A percentile compares a stretch with the other conserved stretches of the same genome.
These are phyloP conservation scores for Globisporangium iwayamae DNA, from an alignment of 352 stramenopile genomes.

Conservation along the genomic window DNA sequence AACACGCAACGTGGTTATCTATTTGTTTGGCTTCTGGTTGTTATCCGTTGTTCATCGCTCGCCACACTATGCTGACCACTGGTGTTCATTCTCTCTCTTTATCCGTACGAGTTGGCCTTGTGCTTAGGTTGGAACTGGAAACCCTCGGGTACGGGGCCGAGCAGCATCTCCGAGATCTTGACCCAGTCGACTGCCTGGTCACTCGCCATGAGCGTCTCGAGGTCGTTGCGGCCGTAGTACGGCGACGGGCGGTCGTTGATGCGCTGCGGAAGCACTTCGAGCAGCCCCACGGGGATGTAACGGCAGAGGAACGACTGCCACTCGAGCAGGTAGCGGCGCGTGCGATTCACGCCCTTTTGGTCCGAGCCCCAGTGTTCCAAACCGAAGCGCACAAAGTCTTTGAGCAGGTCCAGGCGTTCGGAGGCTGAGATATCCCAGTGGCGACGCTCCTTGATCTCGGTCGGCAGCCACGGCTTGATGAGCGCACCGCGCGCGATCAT, in stretches of 20 bases:
- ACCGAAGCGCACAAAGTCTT: conserved; percentile 96
- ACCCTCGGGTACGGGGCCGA: conserved; percentile 91
- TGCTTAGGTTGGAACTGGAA: conserved; percentile 98
- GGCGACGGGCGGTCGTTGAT: conserved; percentile 96
- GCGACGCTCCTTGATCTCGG: conserved; percentile 97
- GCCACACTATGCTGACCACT: neutral
- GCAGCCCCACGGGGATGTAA: conserved; percentile 97
- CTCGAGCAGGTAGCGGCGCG: conserved; percentile 97
- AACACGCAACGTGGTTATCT: neutral
- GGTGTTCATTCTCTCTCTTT: neutral
- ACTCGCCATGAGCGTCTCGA: conserved; percentile 98
- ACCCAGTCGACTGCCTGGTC: conserved; percentile 97
- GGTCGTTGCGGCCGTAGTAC: conserved; percentile 92
- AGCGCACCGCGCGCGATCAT: conserved; percentile 93
- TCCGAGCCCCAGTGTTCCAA: conserved; percentile 99
- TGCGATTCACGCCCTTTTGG: conserved; percentile 97
- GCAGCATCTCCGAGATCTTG: conserved; percentile 98
- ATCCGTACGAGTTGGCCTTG: conserved; percentile 93
- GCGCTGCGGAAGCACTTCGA: conserved; percentile 93
- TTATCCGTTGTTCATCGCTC: neutral
- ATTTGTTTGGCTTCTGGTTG: neutral
- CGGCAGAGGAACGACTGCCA: conserved; percentile 98
- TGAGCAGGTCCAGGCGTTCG: conserved; percentile 93
- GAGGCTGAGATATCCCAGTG: conserved; percentile 96
- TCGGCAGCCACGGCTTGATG: conserved; percentile 99